Percentiles rank a stretch among this genome's conserved stretches.
These are phyloP conservation scores for Dothideomycetes sp. DNA, from an alignment of 2,329 filamentous ascomycete species.

Conservation along the genomic window DNA sequence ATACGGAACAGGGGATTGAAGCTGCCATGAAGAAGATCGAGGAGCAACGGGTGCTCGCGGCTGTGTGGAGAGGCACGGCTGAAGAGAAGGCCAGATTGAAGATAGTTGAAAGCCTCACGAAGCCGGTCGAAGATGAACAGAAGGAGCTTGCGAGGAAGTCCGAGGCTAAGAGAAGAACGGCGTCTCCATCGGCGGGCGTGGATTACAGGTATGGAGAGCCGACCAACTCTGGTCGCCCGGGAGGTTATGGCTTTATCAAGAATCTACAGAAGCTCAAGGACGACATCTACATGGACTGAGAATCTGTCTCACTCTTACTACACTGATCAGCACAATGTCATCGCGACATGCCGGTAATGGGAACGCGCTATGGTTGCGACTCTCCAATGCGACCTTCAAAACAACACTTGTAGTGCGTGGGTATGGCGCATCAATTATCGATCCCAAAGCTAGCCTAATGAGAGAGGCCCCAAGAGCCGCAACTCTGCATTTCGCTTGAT, in stretches of 20 bases:
- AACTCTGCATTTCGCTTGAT: no score
- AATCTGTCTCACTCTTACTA: no score
- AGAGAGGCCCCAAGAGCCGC: no score
- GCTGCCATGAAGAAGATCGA: conserved; percentile 65
- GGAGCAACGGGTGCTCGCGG: conserved; percentile 61
- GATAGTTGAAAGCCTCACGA: conserved; percentile 73
- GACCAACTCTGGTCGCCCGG: conserved; percentile 14
- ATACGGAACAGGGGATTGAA: conserved; percentile 57
- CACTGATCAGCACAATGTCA: no score
- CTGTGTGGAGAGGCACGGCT: conserved; percentile 90
- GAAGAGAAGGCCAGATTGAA: conserved; percentile 77
- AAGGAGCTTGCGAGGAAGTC: conserved; percentile 29
- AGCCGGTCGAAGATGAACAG: conserved; percentile 66
- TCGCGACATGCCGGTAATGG: no score
- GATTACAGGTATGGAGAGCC: conserved; percentile 19
- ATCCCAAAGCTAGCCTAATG: no score
- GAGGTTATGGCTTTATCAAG: conserved; percentile 39
- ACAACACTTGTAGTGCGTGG: no score
- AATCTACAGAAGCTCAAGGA: conserved; percentile 42
- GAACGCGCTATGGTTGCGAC: no score
- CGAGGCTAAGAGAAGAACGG: conserved; percentile 10
- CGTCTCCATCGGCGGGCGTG: conserved; percentile 12
- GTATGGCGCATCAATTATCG: no score
- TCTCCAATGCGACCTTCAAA: no score
- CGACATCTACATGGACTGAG: conserved; percentile 41